Percentiles rank a stretch among this genome's conserved stretches.
Evolutionary conservation across 2,329 filamentous ascomycete species (phyloP).

Genomic region (Verticillium albo-atrum): DNA sequence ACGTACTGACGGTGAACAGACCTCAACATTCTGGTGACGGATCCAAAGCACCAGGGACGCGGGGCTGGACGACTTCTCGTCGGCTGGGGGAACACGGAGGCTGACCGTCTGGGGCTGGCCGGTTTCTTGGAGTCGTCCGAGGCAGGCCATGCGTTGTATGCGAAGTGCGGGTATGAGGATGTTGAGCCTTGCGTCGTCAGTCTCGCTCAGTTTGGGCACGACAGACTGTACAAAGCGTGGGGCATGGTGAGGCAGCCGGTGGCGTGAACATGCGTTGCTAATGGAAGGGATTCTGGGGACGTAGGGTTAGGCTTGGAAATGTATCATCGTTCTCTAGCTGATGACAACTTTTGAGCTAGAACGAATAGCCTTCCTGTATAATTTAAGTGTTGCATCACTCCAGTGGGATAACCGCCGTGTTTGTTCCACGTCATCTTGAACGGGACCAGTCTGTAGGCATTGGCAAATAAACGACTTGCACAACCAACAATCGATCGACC

Average conservation of each 20-base stretch:
- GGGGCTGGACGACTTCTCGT: constrained; percentile 29
- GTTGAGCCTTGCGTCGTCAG: constrained; percentile 13
- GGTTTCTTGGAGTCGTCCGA: constrained; percentile 30
- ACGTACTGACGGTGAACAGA: constrained; percentile 17
- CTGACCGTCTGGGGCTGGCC: constrained; percentile 28
- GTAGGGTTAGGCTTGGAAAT: too few species aligned
- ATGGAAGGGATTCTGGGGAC: too few species aligned
- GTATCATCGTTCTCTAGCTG: too few species aligned
- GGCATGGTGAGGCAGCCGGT: constrained; percentile 11
- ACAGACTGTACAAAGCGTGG: constrained; percentile 5
- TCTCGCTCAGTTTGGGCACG: constrained; percentile 6
- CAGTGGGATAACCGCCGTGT: too few species aligned
- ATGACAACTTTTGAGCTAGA: too few species aligned
- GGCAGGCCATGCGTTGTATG: constrained; percentile 26
- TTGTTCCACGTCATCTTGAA: too few species aligned
- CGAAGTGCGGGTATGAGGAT: constrained; percentile 28
- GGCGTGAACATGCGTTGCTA: background rate
- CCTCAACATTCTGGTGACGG: constrained; percentile 31
- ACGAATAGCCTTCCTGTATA: too few species aligned
- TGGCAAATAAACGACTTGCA: too few species aligned
- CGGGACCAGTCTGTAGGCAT: too few species aligned
- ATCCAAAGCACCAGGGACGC: constrained; percentile 28
- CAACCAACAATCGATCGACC: too few species aligned
- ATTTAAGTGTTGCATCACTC: too few species aligned
- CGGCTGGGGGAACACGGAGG: constrained; percentile 27